These are phyloP conservation scores for Chondrostereum purpureum DNA, from an alignment of 1,284 basidiomycete species.

Conservation along the genomic window DNA sequence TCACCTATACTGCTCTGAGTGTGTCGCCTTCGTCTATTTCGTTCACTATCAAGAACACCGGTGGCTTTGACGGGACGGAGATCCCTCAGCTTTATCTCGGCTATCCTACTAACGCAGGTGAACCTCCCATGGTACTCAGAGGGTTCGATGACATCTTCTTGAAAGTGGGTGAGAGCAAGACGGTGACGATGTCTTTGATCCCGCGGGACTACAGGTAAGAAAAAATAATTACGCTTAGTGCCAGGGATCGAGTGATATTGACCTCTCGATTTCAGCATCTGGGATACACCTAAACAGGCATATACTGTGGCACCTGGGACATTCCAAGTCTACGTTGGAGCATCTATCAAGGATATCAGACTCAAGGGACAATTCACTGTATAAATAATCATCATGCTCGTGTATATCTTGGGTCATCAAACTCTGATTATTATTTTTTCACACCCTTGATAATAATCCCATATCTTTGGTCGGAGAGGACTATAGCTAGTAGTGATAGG, in stretches of 20 bases:
- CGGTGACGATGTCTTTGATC: slow-evolving; percentile 22
- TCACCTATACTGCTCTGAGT: slow-evolving; percentile 26
- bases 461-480: too few relatives aligned
- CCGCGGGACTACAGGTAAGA: slow-evolving; percentile 1
- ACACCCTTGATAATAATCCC: too few relatives aligned
- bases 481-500: too few relatives aligned
- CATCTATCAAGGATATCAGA: slow-evolving; percentile 14
- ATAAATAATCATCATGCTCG: too few relatives aligned
- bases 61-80: slow-evolving; percentile 20
- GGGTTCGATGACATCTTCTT: slow-evolving; percentile 40
- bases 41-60: slow-evolving; percentile 26
- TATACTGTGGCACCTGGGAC: slow-evolving; percentile 13
- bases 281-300: slow-evolving; percentile 12
- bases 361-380: slow-evolving; percentile 8
- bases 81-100: slow-evolving; percentile 41
- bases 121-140: slow-evolving; percentile 36
- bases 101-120: slow-evolving; percentile 29
- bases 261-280: slow-evolving; percentile 9
- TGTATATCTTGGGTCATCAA: too few relatives aligned
- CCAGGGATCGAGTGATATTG: too few relatives aligned
- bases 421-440: too few relatives aligned
- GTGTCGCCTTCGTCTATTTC: slow-evolving; percentile 20
- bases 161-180: slow-evolving; percentile 27
- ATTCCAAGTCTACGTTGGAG: slow-evolving; percentile 13
- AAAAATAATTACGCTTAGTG: too few relatives aligned